Evolutionary conservation across 805 yeast species (phyloP), one percentile per base, ranked within the genome.

Genomic region (Sungouiozyma intestinalis): DNA sequence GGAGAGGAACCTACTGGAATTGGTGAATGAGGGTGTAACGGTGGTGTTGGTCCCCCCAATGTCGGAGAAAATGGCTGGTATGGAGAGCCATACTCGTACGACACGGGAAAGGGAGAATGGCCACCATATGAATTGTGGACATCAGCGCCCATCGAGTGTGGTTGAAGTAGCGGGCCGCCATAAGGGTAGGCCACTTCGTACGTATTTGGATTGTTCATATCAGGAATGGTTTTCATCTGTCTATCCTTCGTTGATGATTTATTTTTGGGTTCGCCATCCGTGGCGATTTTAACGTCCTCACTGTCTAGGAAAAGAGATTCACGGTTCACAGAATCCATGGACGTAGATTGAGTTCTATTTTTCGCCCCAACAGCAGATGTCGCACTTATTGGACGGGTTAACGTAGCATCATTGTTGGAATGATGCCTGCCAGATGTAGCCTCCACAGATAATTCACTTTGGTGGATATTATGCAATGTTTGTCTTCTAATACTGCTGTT

Each of bases 121-220:
- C 57, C 55, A 45, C 51, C 51, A 7, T 45, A 50, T 33, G 41
- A 39, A 13, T 16, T 37, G 7, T 54, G 54, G 14, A 49, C 48
- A 31, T 45, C 52, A 31, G 50, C 56, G n/a, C 57, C 58, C 8
- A 55, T 48, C 8, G 58, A 57, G 34, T 50, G 56, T 14, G 63
- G 63, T 41, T 55, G 63, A 40, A 56, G 41, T 33, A 57, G 40
- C 6, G 63, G 60, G 13, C 63, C 62, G 13, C 57, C 60, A 24
- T 57, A 57, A n/a, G 64, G 60, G 20, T 55, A 55, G 11, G 61
- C 63, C 14, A 62, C 60, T 18, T 60, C 54, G 36, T 55, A 57
- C 3, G 57, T 48, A 16, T 50, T 49, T 8, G 48, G 46, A 20
- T 40, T 44, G n/a, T 37, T 41, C 33, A 42, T 47, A 16, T 46